Conservation (phyloP, 345 rosid genomes). For the Camelina neglecta region DNA sequence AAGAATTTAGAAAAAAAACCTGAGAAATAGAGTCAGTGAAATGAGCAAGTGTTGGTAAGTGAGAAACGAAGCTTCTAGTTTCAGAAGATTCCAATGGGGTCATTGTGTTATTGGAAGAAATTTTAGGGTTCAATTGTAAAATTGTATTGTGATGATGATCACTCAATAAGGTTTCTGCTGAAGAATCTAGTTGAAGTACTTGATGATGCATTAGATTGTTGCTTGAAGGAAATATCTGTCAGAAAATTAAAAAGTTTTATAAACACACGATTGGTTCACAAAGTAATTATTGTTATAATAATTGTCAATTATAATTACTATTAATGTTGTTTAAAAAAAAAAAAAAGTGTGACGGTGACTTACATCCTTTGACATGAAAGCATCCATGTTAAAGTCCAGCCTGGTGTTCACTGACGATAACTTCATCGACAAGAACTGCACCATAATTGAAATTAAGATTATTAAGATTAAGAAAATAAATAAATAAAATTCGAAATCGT, state of each 20-base stretch:
- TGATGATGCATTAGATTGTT: slow-evolving; percentile 52
- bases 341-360: slow-evolving; percentile 47
- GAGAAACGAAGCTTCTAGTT: slow-evolving; percentile 50
- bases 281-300: slow-evolving; percentile 18
- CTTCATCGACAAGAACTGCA: slow-evolving; percentile 94
- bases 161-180: slow-evolving; percentile 56
- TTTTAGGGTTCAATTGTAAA: slow-evolving; percentile 38
- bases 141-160: slow-evolving; percentile 49
- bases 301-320: neutral
- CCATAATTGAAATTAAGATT: slow-evolving; percentile 23
- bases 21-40: slow-evolving; percentile 54
- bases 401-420: slow-evolving; percentile 84
- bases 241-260: slow-evolving; percentile 19
- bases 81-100: slow-evolving; percentile 52
- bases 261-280: slow-evolving; percentile 28
- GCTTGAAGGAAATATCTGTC: slow-evolving; percentile 56
- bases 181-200: slow-evolving; percentile 63
- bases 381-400: slow-evolving; percentile 66
- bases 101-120: slow-evolving; percentile 48
- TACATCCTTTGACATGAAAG: slow-evolving; percentile 72
- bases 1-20: slow-evolving; percentile 43
- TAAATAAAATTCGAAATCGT: neutral
- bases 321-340: neutral
- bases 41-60: slow-evolving; percentile 53
- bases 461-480: neutral